Base-by-base conservation (phyloP, 805 yeast genomes). In the Candida succiphila region DNA sequence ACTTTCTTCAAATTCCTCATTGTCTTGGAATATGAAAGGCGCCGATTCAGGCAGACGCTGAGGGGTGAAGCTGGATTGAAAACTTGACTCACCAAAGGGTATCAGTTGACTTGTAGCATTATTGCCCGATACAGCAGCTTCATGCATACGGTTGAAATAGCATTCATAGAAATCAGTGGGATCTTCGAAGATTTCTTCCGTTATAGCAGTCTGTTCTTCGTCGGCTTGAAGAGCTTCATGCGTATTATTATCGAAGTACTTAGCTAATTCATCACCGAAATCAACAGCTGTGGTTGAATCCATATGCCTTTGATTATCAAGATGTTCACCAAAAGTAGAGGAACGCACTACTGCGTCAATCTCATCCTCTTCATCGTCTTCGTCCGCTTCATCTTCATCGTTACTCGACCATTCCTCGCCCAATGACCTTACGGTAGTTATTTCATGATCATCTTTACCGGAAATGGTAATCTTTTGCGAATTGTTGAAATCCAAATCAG, bases 331-430 rank as follows among this genome's bases (percentile, higher is more conserved):
- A 22, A 35, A 34, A 7, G 16, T 17, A 29, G 40, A 42, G 3
- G 55, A 46, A 38, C 59, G 49, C 17, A 52, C 50, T 43, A 60
- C 63, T 19, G 44, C 37, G 40, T 66, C 71, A 19, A 65, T 35
- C 17, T 53, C 61, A 21, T 49, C 52, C 5, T 24, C n/a, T 20
- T 22, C 32, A 12, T n/a, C n/a, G 10, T 13, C 4, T 5, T 30
- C 26, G 13, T 13, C 29, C 3, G 22, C 36, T 12, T 36, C 35
- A 13, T 38, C 43, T 3, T 37, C 31, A 13, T 41, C 19, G n/a
- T n/a, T n/a, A n/a, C n/a, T n/a, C n/a, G n/a, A n/a, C n/a, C n/a
- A n/a, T 5, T 24, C 14, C 6, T 9, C 14, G 5, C 10, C 6
- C 26, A 24, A 7, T n/a, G n/a, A n/a, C n/a, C n/a, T n/a, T n/a